A percentile compares a stretch with the other conserved stretches of the same genome.
These are phyloP conservation scores for Phycomyces blakesleeanus DNA, from an alignment of 192 early-diverging fungal genomes.

Conservation along the genomic window DNA sequence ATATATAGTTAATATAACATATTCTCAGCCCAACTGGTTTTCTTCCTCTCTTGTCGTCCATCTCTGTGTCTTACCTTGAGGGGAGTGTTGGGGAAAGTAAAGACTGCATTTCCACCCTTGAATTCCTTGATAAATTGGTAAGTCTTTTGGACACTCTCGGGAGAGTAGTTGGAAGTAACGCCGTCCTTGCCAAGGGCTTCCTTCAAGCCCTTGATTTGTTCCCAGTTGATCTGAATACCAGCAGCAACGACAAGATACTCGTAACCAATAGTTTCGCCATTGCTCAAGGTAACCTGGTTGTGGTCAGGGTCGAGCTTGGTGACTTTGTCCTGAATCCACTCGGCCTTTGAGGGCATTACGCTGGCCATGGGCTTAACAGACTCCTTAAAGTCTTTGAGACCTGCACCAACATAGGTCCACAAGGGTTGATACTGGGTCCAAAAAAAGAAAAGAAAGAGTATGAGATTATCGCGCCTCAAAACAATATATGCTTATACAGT, in stretches of 20 bases:
- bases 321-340: constrained; percentile 74
- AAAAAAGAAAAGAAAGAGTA: not conserved
- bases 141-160: constrained; percentile 68
- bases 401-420: constrained; percentile 88
- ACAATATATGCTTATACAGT: too few relatives aligned
- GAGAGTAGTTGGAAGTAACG: constrained; percentile 81
- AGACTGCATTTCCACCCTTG: constrained; percentile 75
- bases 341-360: constrained; percentile 68
- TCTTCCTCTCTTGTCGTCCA: not conserved
- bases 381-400: constrained; percentile 73
- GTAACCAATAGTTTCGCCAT: constrained; percentile 62
- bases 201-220: constrained; percentile 70
- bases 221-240: constrained; percentile 75
- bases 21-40: too few relatives aligned
- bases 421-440: constrained; percentile 72
- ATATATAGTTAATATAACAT: too few relatives aligned
- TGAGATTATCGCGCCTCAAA: constrained; percentile 1
- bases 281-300: constrained; percentile 63
- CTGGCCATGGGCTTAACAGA: constrained; percentile 62
- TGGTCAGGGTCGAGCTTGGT: constrained; percentile 61
- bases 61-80: constrained; percentile 51
- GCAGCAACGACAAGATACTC: constrained; percentile 74
- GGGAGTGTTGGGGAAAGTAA: constrained; percentile 84
- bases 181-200: constrained; percentile 75
- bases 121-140: constrained; percentile 67